Evolutionary conservation across 2,329 filamentous ascomycete genomes (phyloP), one percentile per base, ranked within the genome.

Genomic region (Cladophialophora immunda): DNA sequence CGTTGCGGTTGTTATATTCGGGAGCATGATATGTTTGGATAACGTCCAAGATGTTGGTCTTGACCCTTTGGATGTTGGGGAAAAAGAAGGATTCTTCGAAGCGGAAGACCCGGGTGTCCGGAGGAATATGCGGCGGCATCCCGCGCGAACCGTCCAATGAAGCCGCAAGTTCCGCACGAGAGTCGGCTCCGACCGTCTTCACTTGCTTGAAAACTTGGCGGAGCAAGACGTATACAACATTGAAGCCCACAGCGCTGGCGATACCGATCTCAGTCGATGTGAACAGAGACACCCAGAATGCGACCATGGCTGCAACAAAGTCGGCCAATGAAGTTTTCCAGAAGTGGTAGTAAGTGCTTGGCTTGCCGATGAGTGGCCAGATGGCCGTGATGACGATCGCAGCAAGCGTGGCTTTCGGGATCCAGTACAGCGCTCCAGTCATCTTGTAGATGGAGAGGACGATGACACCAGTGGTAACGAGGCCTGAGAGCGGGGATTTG

Each of bases 361-460:
- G 83, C 0, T 86, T 82, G 0, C 85, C 85, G 53, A 90, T 86
- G 6, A 90, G 80, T 45, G 87, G 86, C 77, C 85, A 85, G 0
- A 90, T 87, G 5, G 88, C 88, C 66, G 85, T 87, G 70, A 90
- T 89, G 69, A 90, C 89, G 67, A 90, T 89, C 2, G 87, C 88
- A 0, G 88, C 84, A 1, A 90, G 80, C 0, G 86, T 89, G 0
- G 88, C 83, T 71, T 89, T 89, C 0, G 89, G 88, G n/a, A 90
- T 87, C 86, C 87, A 91, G 77, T 87, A 89, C 0, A 91, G 81
- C 0, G 86, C 84, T 0, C 84, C 85, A 0, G 85, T 85, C 41
- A 90, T 83, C 66, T 87, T 83, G 73, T 87, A 90, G 29, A 90
- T 84, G 22, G 84, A 87, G 1, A 90, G 75, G 7, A 90, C 78